These are phyloP conservation scores for Vitis amurensis DNA, from an alignment of 164 flowering plant species.

Conservation along the genomic window DNA sequence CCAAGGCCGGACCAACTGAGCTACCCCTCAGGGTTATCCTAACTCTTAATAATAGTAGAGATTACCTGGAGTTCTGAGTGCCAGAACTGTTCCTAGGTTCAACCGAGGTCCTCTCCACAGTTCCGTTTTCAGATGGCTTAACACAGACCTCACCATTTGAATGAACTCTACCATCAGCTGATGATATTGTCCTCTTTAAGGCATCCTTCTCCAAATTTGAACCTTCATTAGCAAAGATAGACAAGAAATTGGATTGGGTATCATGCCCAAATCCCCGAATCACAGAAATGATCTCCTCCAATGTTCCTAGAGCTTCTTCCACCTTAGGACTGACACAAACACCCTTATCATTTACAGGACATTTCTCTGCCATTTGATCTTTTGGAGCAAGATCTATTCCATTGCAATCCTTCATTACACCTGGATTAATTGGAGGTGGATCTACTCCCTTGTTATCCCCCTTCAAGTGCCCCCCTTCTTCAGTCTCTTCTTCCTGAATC, in stretches of 20 bases:
- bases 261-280: constrained; percentile 31
- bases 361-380: constrained; percentile 8
- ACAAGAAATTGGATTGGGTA: constrained; percentile 17
- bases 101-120: constrained; percentile 16
- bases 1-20: too few species aligned
- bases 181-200: constrained; percentile 9
- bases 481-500: constrained; percentile 55
- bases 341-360: constrained; percentile 16
- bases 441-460: neutral
- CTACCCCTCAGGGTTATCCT: neutral
- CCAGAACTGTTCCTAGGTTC: constrained; percentile 30
- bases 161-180: constrained; percentile 19
- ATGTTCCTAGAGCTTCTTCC: constrained; percentile 59
- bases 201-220: constrained; percentile 13
- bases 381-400: constrained; percentile 1
- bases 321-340: constrained; percentile 57
- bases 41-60: neutral
- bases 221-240: constrained; percentile 16
- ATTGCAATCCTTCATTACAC: neutral
- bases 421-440: constrained; percentile 5
- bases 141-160: constrained; percentile 9
- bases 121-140: constrained; percentile 21
- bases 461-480: constrained; percentile 11
- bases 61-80: constrained; percentile 42
- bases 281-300: constrained; percentile 56